These are phyloP conservation scores for Lupinus albus DNA, from an alignment of 306 rosid species.

Conservation along the genomic window DNA sequence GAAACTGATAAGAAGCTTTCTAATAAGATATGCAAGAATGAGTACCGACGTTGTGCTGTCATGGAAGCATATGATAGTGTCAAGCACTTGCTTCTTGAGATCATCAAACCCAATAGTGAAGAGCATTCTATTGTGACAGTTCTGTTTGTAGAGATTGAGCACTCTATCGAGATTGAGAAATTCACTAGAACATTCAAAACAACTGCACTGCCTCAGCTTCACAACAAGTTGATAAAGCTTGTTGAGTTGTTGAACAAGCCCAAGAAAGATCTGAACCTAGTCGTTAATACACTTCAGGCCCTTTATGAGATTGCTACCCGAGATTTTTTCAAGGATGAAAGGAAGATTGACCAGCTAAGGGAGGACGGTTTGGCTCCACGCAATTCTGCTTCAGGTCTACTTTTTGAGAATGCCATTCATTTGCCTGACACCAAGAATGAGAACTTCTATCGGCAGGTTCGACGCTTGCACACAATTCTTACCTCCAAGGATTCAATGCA, in stretches of 20 bases:
- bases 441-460: constrained; percentile 77
- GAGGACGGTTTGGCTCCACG: constrained; percentile 82
- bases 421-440: constrained; percentile 67
- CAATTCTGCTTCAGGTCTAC: constrained; percentile 65
- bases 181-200: constrained; percentile 78
- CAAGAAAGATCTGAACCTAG: constrained; percentile 58
- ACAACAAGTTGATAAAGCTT: constrained; percentile 72
- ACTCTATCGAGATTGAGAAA: constrained; percentile 73
- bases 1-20: constrained; percentile 79
- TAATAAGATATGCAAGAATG: constrained; percentile 84
- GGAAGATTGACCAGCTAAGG: constrained; percentile 62
- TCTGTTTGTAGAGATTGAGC: constrained; percentile 84
- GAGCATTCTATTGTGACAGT: constrained; percentile 87
- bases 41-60: constrained; percentile 89
- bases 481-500: constrained; percentile 91
- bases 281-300: constrained; percentile 87
- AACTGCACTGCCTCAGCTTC: constrained; percentile 79
- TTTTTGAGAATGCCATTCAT: constrained; percentile 72
- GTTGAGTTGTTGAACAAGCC: constrained; percentile 71
- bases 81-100: constrained; percentile 69
- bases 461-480: constrained; percentile 85
- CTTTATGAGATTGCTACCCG: constrained; percentile 81
- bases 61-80: constrained; percentile 82
- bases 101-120: constrained; percentile 65
- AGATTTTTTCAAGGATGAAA: constrained; percentile 79